Percentiles rank a stretch among this genome's conserved stretches.
Conservation (phyloP, 129 eudicot genomes). For the Helichrysum umbraculigerum region DNA sequence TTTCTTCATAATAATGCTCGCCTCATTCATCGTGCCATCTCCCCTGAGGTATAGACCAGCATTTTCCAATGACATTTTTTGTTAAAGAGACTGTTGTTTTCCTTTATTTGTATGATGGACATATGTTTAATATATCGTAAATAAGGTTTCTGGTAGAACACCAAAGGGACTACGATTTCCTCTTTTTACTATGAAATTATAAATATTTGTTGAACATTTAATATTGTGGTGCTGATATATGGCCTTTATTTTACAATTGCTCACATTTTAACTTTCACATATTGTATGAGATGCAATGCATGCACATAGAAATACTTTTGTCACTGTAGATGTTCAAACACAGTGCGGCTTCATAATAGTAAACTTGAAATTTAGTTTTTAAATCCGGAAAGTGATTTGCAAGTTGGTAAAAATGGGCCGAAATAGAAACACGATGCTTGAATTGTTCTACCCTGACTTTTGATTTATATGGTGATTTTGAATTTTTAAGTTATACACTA, state of each 20-base stretch:
- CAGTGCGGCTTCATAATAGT: neutral
- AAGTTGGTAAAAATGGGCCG: neutral
- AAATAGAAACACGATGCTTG: neutral
- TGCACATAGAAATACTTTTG: neutral
- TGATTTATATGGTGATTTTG: neutral
- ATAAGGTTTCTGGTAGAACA: neutral
- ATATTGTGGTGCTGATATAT: neutral
- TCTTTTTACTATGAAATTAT: neutral
- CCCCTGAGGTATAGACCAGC: conserved; percentile 76
- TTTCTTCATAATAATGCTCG: conserved; percentile 91
- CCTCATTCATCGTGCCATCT: conserved; percentile 79
- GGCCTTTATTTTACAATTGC: neutral
- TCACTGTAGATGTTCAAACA: neutral
- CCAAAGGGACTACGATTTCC: neutral
- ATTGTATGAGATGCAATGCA: neutral
- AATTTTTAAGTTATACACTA: neutral
- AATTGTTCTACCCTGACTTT: neutral
- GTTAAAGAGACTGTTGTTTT: conserved; percentile 16
- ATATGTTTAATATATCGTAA: neutral
- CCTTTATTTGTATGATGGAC: conserved; percentile 11
- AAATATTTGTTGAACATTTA: neutral
- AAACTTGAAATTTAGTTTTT: neutral
- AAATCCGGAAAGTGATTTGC: neutral
- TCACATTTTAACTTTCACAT: neutral
- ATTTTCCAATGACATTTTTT: neutral